Conservation (phyloP, 495 filamentous ascomycete species). For the Rostrohypoxylon terebratum region DNA sequence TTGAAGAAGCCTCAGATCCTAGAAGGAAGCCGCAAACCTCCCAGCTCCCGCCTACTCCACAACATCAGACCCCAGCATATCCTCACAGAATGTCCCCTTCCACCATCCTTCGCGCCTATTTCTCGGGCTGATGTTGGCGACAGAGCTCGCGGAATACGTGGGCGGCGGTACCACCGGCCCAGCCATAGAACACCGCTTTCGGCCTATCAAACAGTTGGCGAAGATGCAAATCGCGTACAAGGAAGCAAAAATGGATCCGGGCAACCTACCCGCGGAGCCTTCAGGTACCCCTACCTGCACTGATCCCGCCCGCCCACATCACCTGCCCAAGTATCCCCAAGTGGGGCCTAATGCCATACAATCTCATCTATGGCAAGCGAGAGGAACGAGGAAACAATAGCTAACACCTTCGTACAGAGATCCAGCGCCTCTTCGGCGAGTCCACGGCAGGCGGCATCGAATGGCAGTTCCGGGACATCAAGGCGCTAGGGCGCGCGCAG, state of each 20-base stretch:
- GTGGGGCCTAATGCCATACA: neutral
- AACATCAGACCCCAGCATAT: neutral
- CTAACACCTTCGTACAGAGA: conserved; percentile 47
- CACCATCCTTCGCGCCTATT: neutral
- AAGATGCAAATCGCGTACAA: conserved; percentile 39
- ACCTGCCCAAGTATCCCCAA: neutral
- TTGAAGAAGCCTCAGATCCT: neutral
- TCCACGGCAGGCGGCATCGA: conserved; percentile 57
- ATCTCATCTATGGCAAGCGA: neutral
- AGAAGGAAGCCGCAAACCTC: neutral
- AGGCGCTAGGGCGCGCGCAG: conserved; percentile 54
- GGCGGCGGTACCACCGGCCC: conserved; percentile 46
- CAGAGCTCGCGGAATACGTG: conserved; percentile 41
- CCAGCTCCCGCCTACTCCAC: neutral
- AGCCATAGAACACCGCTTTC: conserved; percentile 60
- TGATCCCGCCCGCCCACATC: neutral
- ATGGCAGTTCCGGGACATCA: conserved; percentile 62
- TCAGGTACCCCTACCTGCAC: conserved; percentile 24
- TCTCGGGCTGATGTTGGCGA: conserved; percentile 25
- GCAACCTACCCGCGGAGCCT: conserved; percentile 34
- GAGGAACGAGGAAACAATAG: neutral
- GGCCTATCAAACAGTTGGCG: conserved; percentile 53
- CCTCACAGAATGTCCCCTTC: neutral
- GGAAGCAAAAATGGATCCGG: conserved; percentile 22
- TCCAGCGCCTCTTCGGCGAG: conserved; percentile 58